phyloP scores from a whole-genome alignment of 164 flowering plant genomes.

The Buxus sempervirens region DNA sequence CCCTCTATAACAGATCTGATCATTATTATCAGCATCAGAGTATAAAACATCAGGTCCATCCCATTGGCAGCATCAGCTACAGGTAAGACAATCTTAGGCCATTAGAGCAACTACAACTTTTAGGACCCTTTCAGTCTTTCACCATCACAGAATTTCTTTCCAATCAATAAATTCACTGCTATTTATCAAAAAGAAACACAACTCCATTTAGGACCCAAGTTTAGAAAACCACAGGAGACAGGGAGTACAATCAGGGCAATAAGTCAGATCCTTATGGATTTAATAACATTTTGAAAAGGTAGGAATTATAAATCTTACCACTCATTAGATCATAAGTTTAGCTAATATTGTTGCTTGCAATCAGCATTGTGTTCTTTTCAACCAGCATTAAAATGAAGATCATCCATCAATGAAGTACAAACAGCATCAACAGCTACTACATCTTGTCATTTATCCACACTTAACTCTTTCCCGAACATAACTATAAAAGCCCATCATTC shows the following conservation, averaged over 20 bases:
- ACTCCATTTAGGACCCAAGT: slow-evolving; percentile 1
- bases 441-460: slow-evolving; percentile 28
- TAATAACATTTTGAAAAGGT: not conserved
- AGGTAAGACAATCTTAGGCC: slow-evolving; percentile 6
- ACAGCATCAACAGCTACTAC: slow-evolving; percentile 46
- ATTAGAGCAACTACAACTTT: slow-evolving; percentile 25
- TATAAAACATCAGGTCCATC: not conserved
- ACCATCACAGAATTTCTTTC: too few species aligned
- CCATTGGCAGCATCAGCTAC: slow-evolving; percentile 25
- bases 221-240: slow-evolving; percentile 10
- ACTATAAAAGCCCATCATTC: slow-evolving; percentile 47
- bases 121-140: not conserved
- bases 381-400: slow-evolving; percentile 32
- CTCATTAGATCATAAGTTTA: not conserved
- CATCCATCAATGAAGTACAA: slow-evolving; percentile 30
- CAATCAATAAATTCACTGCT: too few species aligned
- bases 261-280: slow-evolving; percentile 12
- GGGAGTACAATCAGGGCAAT: slow-evolving; percentile 7
- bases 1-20: not conserved
- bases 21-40: not conserved
- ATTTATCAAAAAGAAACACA: too few species aligned
- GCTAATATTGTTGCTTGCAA: slow-evolving; percentile 2
- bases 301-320: slow-evolving; percentile 23
- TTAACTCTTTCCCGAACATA: slow-evolving; percentile 40
- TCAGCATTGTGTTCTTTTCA: not conserved